These are phyloP conservation scores for Santalum album DNA, from an alignment of 164 flowering plant species.

Conservation along the genomic window DNA sequence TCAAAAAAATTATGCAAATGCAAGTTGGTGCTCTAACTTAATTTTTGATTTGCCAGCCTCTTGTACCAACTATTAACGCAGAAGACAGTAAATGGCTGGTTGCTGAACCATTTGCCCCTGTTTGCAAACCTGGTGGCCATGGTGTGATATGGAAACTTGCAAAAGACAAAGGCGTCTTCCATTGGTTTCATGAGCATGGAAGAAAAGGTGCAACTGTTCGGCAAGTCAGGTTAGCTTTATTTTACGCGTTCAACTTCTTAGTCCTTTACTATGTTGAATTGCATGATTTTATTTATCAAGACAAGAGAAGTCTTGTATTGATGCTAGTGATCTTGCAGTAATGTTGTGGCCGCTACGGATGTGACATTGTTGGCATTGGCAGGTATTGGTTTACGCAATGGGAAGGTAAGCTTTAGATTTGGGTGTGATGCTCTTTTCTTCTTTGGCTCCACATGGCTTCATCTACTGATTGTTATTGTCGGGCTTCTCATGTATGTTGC, in stretches of 20 bases:
- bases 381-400: slow-evolving; percentile 73
- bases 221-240: slow-evolving; percentile 74
- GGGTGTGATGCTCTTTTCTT: background rate
- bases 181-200: slow-evolving; percentile 74
- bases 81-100: slow-evolving; percentile 86
- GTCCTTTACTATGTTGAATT: slow-evolving; percentile 2
- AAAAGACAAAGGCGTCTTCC: slow-evolving; percentile 70
- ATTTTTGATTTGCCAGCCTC: slow-evolving; percentile 53
- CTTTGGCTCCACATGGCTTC: no score
- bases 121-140: slow-evolving; percentile 97
- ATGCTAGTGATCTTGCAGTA: slow-evolving; percentile 50
- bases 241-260: background rate
- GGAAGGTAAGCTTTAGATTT: slow-evolving; percentile 48
- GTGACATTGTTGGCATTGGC: slow-evolving; percentile 85
- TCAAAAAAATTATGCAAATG: no score
- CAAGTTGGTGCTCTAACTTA: no score
- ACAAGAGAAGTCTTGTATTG: slow-evolving; percentile 1
- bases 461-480: no score
- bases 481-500: no score
- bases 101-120: slow-evolving; percentile 50
- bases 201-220: slow-evolving; percentile 88
- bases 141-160: slow-evolving; percentile 99
- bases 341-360: slow-evolving; percentile 97
- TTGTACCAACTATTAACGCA: slow-evolving; percentile 80
- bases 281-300: background rate